Conservation (phyloP, 495 filamentous ascomycete species). For the Penicillium pancosmium region DNA sequence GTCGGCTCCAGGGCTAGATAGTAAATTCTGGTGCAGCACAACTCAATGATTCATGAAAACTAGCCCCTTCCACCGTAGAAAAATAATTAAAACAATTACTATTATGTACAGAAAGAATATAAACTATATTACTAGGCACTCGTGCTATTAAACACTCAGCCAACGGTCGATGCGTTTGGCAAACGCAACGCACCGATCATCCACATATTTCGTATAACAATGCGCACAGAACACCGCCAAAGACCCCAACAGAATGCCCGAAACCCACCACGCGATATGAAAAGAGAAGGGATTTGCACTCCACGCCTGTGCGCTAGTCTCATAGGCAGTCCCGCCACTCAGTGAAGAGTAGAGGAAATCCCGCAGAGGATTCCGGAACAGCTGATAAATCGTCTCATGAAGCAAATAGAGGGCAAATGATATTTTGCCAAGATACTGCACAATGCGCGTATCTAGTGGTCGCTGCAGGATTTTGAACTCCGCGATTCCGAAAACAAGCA, state of each 20-base stretch:
- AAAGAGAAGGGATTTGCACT: slow-evolving; percentile 37
- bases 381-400: slow-evolving; percentile 16
- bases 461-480: slow-evolving; percentile 24
- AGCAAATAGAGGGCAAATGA: slow-evolving; percentile 34
- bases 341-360: slow-evolving; percentile 33
- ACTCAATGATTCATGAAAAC: too few species aligned
- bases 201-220: slow-evolving; percentile 48
- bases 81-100: neutral
- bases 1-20: too few species aligned
- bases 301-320: slow-evolving; percentile 37
- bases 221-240: slow-evolving; percentile 47
- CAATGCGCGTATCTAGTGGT: slow-evolving; percentile 19
- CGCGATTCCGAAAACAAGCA: slow-evolving; percentile 25
- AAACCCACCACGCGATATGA: slow-evolving; percentile 40
- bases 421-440: slow-evolving; percentile 35
- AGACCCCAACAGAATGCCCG: slow-evolving; percentile 37
- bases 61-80: too few species aligned
- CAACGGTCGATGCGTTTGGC: slow-evolving; percentile 24
- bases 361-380: slow-evolving; percentile 43
- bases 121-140: slow-evolving; percentile 1
- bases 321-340: slow-evolving; percentile 26
- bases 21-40: too few species aligned
- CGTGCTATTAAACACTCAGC: slow-evolving; percentile 14
- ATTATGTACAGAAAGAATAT: neutral
- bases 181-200: slow-evolving; percentile 31